Evolutionary conservation across 805 yeast species (phyloP), one percentile per base, ranked within the genome.

Genomic region (Danielia reshetovae): DNA sequence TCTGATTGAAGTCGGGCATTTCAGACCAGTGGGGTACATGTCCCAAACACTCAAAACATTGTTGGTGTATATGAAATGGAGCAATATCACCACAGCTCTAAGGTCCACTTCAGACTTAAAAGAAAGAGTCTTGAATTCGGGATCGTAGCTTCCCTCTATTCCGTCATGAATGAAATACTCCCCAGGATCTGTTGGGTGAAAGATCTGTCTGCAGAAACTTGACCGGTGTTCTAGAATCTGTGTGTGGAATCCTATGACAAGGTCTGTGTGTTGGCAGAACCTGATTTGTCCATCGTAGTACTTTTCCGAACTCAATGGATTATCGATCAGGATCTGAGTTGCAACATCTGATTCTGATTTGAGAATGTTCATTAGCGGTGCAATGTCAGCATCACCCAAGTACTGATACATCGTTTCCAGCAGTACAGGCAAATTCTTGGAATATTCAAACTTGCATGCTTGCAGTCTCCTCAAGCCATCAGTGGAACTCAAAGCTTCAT

Each of bases 61-160:
- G 34, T 75, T 77, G 0, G 80, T 72, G 47, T 79, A 80, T 0
- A 76, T 35, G 35, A 65, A 67, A 47, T 75, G 74, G 2, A 63
- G 46, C 5, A 65, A 53, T 7, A 65, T 48, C 5, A 75, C 41
- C 7, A 74, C 48, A 2, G 80, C 57, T 21, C 64, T 52, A 8
- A 70, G 32, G 12, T 66, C 46, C 27, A 61, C 32, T 4, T 46
- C 36, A 2, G 47, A 39, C 4, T 54, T 42, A 17, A 68, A 46
- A 2, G 39, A 30, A 31, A 62, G 48, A 0, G 36, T 29, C 2
- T 32, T 33, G 2, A 29, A 27, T 4, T 30, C 32, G 2, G 42
- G 37, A 18, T 49, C 43, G 32, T 52, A 59, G 16, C 27, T 35
- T 2, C 64, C 67, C 30, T 44, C 40, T 5, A 59, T 34, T 1